Conservation (phyloP, 2,329 filamentous ascomycete genomes). For the Escovopsis sp. region DNA sequence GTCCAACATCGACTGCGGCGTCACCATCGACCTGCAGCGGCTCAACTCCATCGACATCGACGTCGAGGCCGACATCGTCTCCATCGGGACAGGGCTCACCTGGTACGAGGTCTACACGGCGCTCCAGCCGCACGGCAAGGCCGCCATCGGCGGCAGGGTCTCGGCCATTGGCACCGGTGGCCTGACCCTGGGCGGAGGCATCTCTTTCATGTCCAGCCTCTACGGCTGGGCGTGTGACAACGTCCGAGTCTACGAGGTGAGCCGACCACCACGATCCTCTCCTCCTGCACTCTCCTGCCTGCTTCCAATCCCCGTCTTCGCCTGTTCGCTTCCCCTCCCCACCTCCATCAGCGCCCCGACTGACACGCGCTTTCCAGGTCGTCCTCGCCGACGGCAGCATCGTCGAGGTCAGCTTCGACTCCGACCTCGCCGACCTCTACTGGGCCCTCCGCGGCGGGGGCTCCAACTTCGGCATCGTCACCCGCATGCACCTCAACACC, state of each 20-base stretch:
- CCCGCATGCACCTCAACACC: constrained; percentile 19
- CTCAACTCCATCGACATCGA: constrained; percentile 19
- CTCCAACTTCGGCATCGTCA: constrained; percentile 12
- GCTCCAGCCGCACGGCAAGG: constrained; percentile 16
- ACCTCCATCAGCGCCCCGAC: no score
- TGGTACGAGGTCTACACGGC: constrained; percentile 24
- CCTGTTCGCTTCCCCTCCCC: no score
- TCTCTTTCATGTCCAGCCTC: constrained; percentile 6
- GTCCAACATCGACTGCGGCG: constrained; percentile 19
- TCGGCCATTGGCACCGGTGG: constrained; percentile 21
- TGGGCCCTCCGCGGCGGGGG: constrained; percentile 3
- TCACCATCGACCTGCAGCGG: constrained; percentile 21
- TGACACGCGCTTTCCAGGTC: not conserved
- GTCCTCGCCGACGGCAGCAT: constrained; percentile 4
- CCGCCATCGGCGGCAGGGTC: constrained; percentile 24
- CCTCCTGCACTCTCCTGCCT: no score
- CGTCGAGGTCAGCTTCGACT: not conserved
- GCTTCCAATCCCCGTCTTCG: no score
- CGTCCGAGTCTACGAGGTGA: constrained; percentile 1
- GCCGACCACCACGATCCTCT: not conserved
- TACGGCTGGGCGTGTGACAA: constrained; percentile 7
- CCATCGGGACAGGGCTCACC: constrained; percentile 21
- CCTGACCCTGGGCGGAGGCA: constrained; percentile 8
- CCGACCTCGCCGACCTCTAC: constrained; percentile 1
- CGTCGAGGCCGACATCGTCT: constrained; percentile 15